These are phyloP conservation scores for Botryotinia globosa DNA, from an alignment of 2,329 filamentous ascomycete species.

Conservation along the genomic window DNA sequence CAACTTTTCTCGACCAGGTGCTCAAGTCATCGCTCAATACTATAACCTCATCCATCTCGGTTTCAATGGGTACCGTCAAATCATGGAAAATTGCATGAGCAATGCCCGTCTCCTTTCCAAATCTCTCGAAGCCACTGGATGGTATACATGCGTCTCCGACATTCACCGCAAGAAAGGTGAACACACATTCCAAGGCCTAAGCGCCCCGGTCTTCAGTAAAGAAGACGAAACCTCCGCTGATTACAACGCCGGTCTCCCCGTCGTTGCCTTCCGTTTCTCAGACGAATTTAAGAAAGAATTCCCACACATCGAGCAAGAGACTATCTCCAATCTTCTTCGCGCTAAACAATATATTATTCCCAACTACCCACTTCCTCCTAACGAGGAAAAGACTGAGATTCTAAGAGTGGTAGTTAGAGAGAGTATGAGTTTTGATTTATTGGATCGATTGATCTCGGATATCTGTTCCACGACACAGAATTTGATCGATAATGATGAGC, in stretches of 20 bases:
- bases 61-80: slow-evolving; percentile 59
- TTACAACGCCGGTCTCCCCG: slow-evolving; percentile 64
- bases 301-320: slow-evolving; percentile 62
- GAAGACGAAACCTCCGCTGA: slow-evolving; percentile 53
- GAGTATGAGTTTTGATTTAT: slow-evolving; percentile 64
- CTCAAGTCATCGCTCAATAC: slow-evolving; percentile 69
- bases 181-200: slow-evolving; percentile 37
- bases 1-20: slow-evolving; percentile 69
- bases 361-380: slow-evolving; percentile 65
- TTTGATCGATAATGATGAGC: slow-evolving; percentile 46
- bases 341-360: slow-evolving; percentile 70
- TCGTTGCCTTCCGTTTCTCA: slow-evolving; percentile 64
- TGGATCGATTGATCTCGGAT: slow-evolving; percentile 61
- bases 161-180: slow-evolving; percentile 59
- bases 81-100: slow-evolving; percentile 64
- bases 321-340: slow-evolving; percentile 59
- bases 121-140: slow-evolving; percentile 61
- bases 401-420: slow-evolving; percentile 66
- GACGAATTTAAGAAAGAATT: slow-evolving; percentile 60
- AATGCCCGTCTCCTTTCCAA: slow-evolving; percentile 64
- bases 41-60: slow-evolving; percentile 71
- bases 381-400: slow-evolving; percentile 61
- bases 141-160: slow-evolving; percentile 63
- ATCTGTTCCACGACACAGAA: slow-evolving; percentile 59
- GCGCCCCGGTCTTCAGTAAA: slow-evolving; percentile 40